These are phyloP conservation scores for Alternaria metachromatica DNA, from an alignment of 2,329 filamentous ascomycete species.

Conservation along the genomic window DNA sequence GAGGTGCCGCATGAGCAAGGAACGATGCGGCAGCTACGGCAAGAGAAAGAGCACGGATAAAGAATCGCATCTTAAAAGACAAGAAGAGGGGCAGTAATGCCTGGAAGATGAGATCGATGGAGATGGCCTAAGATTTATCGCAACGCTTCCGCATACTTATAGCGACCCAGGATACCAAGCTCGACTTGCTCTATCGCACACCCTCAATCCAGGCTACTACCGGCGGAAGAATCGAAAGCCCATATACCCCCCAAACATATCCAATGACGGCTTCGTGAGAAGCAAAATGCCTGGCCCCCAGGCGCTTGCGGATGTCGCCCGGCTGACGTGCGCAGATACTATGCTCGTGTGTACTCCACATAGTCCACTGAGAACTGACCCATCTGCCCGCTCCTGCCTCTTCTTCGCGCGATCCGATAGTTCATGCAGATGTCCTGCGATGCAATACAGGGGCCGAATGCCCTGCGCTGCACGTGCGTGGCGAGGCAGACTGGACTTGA, in stretches of 20 bases:
- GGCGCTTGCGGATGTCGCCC: neutral
- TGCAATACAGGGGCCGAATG: neutral
- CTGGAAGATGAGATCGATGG: no score
- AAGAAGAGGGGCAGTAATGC: fast-evolving
- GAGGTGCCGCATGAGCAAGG: constrained; percentile 29
- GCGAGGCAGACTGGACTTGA: neutral
- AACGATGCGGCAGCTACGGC: constrained; percentile 27
- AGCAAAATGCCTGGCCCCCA: neutral
- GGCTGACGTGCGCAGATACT: neutral
- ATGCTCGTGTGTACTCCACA: neutral
- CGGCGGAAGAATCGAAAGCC: neutral
- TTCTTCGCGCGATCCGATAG: neutral
- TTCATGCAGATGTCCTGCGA: neutral
- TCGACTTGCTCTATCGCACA: neutral
- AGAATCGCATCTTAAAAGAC: constrained; percentile 30
- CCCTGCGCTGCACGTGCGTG: neutral
- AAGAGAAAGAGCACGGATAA: constrained; percentile 29
- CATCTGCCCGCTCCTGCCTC: neutral
- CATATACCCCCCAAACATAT: neutral
- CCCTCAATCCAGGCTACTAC: neutral
- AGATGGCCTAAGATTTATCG: neutral
- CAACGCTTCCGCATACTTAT: neutral
- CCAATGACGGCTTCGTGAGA: constrained; percentile 26
- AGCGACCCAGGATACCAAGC: neutral
- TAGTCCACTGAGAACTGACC: neutral